phyloP scores from a whole-genome alignment of 176 grass and related monocot genomes.

The Oropetium thomaeum region DNA sequence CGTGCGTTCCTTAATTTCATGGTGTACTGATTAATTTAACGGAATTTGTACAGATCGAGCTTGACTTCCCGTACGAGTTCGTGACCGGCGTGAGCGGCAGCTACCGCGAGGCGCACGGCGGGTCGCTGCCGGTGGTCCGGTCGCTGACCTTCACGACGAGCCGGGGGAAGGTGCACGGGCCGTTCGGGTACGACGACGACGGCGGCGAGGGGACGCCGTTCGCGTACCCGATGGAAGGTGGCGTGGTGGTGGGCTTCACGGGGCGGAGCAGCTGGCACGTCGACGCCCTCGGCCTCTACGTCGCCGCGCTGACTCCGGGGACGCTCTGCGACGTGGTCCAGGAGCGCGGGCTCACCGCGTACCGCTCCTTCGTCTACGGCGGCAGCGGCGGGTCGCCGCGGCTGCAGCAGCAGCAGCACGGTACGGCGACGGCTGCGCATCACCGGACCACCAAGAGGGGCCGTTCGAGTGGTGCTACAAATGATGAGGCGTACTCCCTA shows the following conservation, averaged over 20 bases:
- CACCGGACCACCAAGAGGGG: not conserved
- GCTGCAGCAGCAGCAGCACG: not conserved
- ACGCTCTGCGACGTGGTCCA: constrained; percentile 23
- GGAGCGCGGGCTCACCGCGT: constrained; percentile 24
- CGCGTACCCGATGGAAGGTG: constrained; percentile 27
- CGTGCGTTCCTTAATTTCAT: no score
- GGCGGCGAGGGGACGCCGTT: constrained; percentile 21
- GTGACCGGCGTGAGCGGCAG: constrained; percentile 4
- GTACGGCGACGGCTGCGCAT: not conserved
- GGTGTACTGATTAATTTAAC: not conserved
- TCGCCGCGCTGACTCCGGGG: constrained; percentile 16
- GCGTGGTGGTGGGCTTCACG: constrained; percentile 44
- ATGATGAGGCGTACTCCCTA: not conserved
- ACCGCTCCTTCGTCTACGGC: constrained; percentile 21
- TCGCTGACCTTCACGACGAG: constrained; percentile 26
- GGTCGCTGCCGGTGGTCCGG: not conserved
- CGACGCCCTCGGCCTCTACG: constrained; percentile 37
- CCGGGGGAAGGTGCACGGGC: not conserved
- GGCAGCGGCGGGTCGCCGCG: not conserved
- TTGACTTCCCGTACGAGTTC: constrained; percentile 27
- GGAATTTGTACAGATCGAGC: not conserved
- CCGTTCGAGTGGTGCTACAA: constrained; percentile 41
- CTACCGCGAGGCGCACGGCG: not conserved
- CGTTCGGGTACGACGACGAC: constrained; percentile 5
- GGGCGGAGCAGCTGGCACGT: constrained; percentile 44